A percentile compares a stretch with the other conserved stretches of the same genome.
Conservation (phyloP, 78 protist genomes). For the Polysphondylium violaceum region DNA sequence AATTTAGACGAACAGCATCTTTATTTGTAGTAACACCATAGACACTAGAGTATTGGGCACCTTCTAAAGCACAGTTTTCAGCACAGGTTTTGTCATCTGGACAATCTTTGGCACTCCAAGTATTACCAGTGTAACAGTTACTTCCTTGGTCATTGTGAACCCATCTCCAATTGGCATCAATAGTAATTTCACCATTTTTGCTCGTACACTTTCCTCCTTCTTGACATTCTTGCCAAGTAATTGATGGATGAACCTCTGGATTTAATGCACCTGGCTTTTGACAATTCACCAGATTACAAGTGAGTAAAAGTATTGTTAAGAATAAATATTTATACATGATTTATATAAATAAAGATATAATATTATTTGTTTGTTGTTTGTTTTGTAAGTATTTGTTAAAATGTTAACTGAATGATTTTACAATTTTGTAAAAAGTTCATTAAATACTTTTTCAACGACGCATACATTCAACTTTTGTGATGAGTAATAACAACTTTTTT, state of each 20-base stretch:
- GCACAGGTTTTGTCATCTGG: conserved; percentile 79
- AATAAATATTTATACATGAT: not conserved
- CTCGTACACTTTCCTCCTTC: conserved; percentile 31
- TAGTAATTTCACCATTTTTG: conserved; percentile 15
- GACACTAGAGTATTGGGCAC: conserved; percentile 57
- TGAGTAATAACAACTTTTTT: too few species aligned
- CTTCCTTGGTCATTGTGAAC: conserved; percentile 46
- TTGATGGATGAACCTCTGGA: conserved; percentile 66
- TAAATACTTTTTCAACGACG: too few species aligned
- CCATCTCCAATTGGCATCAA: conserved; percentile 87
- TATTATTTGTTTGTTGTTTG: too few species aligned
- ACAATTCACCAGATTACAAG: not conserved
- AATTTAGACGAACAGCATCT: conserved; percentile 51
- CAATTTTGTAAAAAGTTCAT: too few species aligned
- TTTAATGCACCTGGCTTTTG: conserved; percentile 55
- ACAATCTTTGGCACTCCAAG: conserved; percentile 67
- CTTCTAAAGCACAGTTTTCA: conserved; percentile 77
- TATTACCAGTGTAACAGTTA: conserved; percentile 86
- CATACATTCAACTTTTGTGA: too few species aligned
- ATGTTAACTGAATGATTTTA: too few species aligned
- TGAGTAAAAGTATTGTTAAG: too few species aligned
- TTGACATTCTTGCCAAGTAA: conserved; percentile 48
- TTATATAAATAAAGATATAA: too few species aligned
- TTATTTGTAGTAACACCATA: conserved; percentile 77
- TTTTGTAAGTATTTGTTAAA: too few species aligned